Conservation (phyloP, 805 yeast genomes). For the Naumovozyma baii region DNA sequence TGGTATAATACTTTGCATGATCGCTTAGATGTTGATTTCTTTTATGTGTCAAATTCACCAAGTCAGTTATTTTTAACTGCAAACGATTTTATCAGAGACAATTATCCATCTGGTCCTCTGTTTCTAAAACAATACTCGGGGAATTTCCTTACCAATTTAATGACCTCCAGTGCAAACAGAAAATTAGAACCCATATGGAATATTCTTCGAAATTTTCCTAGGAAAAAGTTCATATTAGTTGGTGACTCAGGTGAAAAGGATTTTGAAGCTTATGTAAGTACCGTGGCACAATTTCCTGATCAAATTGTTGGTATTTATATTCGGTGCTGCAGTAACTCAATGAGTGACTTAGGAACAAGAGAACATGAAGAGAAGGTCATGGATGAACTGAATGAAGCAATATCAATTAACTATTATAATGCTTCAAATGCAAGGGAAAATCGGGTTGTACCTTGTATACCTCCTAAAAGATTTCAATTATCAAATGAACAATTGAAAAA, state of each 20-base stretch:
- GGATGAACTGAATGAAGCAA: constrained; percentile 25
- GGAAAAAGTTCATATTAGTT: constrained; percentile 67
- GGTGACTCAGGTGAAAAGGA: constrained; percentile 98
- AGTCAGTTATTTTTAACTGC: constrained; percentile 68
- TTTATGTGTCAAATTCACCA: constrained; percentile 93
- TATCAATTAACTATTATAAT: constrained; percentile 1
- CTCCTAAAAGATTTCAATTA: constrained; percentile 16
- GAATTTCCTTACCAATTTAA: constrained; percentile 64
- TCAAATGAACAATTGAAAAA: constrained; percentile 9
- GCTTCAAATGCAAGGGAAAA: neutral
- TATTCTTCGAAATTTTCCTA: constrained; percentile 63
- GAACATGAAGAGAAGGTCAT: constrained; percentile 17
- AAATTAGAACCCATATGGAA: constrained; percentile 57
- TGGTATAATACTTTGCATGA: constrained; percentile 54
- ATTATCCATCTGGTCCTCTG: constrained; percentile 71
- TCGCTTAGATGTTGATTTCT: constrained; percentile 47
- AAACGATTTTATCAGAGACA: constrained; percentile 20
- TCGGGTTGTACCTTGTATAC: constrained; percentile 2
- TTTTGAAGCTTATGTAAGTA: constrained; percentile 75
- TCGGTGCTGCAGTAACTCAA: constrained; percentile 61
- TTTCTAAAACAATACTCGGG: constrained; percentile 85
- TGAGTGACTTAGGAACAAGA: constrained; percentile 44
- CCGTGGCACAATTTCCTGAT: constrained; percentile 52
- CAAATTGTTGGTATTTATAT: constrained; percentile 69
- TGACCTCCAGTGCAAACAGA: constrained; percentile 80